phyloP scores from a whole-genome alignment of 371 early-diverging fungal genomes.

The Haplosporangium sp. region DNA sequence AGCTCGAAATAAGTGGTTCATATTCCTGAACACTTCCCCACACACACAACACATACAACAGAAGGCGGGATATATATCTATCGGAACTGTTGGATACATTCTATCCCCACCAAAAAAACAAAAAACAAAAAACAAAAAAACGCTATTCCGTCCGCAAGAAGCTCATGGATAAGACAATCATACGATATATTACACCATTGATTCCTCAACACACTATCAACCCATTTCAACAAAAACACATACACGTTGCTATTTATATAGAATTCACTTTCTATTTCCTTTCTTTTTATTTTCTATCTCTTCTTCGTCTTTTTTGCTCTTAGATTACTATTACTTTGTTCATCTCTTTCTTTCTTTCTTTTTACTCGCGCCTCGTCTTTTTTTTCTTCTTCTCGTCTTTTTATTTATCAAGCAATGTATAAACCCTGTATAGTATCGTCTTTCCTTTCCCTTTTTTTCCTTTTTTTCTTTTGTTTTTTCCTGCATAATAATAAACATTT shows the following conservation, averaged over 20 bases:
- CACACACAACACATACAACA: too few species aligned
- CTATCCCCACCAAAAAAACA: neutral
- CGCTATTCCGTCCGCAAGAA: neutral
- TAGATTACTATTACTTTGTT: too few species aligned
- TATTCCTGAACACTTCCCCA: neutral
- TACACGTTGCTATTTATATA: neutral
- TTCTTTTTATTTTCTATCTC: neutral
- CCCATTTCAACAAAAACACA: too few species aligned
- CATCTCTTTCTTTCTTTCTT: neutral
- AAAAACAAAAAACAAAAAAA: neutral
- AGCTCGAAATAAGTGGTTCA: neutral
- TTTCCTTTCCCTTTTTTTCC: neutral
- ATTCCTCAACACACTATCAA: too few species aligned
- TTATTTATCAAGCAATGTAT: neutral
- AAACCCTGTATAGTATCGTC: neutral
- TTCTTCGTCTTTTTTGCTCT: neutral
- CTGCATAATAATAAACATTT: neutral
- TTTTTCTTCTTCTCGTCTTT: neutral
- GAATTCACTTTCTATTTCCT: neutral
- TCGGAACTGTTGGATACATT: neutral
- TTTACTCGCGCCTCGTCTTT: neutral
- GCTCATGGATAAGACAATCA: neutral
- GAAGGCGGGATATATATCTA: too few species aligned
- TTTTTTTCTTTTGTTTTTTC: too few species aligned
- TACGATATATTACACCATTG: neutral